Conservation (phyloP, 1,284 basidiomycete genomes). For the Malassezia nana region DNA sequence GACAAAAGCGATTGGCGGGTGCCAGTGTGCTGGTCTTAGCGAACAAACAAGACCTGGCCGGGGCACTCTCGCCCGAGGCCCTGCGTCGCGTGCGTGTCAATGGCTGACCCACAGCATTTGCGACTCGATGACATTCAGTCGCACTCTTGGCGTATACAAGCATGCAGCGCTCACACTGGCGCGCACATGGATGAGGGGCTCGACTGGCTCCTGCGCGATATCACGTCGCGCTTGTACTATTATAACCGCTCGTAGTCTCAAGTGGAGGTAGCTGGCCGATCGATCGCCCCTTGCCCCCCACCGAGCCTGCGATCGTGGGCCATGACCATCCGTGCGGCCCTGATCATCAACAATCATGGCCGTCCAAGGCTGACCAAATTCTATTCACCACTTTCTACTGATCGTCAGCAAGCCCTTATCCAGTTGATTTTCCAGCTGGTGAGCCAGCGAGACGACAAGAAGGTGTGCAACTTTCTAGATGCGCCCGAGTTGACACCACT, state of each 20-base stretch:
- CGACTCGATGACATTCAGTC: constrained; percentile 4
- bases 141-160: constrained; percentile 65
- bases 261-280: background rate
- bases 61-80: constrained; percentile 70
- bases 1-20: constrained; percentile 69
- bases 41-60: constrained; percentile 95
- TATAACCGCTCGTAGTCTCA: constrained; percentile 10
- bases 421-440: constrained; percentile 41
- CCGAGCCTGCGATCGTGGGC: too few species aligned
- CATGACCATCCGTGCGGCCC: constrained; percentile 75
- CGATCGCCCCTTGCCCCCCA: background rate
- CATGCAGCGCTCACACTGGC: constrained; percentile 86
- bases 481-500: constrained; percentile 41
- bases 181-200: constrained; percentile 72
- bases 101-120: background rate
- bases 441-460: constrained; percentile 33
- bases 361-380: constrained; percentile 89
- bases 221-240: constrained; percentile 53
- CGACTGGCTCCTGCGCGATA: constrained; percentile 87
- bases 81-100: constrained; percentile 57
- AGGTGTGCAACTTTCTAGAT: constrained; percentile 44
- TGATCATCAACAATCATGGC: constrained; percentile 76
- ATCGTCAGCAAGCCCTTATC: constrained; percentile 40
- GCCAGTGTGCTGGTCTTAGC: constrained; percentile 92
- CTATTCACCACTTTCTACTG: constrained; percentile 54